Evolutionary conservation across 352 stramenopile species (phyloP), one percentile per base, ranked within the genome.

Genomic region (Labyrinthula sp.): DNA sequence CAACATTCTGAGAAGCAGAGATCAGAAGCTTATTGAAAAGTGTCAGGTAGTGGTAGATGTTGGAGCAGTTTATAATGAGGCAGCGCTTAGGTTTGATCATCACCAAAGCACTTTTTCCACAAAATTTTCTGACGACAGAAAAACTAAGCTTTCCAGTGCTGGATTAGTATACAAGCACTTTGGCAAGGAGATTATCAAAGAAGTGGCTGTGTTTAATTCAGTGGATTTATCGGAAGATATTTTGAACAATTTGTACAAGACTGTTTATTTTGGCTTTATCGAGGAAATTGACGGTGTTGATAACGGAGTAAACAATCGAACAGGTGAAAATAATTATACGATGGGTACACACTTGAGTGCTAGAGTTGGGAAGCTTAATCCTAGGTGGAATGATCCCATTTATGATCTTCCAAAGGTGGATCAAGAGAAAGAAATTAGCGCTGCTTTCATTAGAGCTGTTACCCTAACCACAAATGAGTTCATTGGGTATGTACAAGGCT

Each of bases 111-210:
- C 64, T 3, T 92, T 92, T 37, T 63, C 68, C 8, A 67, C 71
- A 27, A 79, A 69, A 1, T 80, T 90, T 33, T 56, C 65, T 30
- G 56, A 67, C 14, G 45, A 56, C 23, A 82, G 69, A 37, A 80
- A 61, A 39, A 89, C 77, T 0, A 92, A 92, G 52, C 64, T 98
- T 21, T 91, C 72, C 38, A 92, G 80, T 41, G 85, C 82, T 22
- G 89, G 89, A 0, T 70, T 98, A 5, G 77, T 97, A 15, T 98
- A 95, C 75, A 86, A 89, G 52, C 85, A 97, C 71, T 97, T 94
- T 71, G 89, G 89, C 5, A 73, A 75, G 24, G 78, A 93, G 29
- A 89, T 96, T 43, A 84, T 95, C 48, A 14, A 15, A 6, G 18
- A 2, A 3, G 22, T 78, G 66, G 46, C 40, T 9, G 57, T 64